phyloP scores from a whole-genome alignment of 2,329 filamentous ascomycete genomes.

The Xylaria arbuscula region DNA sequence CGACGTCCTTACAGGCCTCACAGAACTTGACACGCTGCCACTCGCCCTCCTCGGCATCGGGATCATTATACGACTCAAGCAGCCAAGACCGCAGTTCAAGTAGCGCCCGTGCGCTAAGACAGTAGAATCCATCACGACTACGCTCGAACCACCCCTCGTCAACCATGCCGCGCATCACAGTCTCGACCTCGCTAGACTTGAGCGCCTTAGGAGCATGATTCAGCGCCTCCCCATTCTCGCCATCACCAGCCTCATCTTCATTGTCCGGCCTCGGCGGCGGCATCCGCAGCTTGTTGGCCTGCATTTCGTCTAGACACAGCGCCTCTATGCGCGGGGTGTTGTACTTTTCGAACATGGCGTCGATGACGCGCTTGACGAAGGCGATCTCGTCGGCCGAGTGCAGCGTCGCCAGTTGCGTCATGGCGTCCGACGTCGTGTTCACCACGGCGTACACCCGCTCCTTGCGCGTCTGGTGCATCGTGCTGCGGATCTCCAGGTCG shows the following conservation, averaged over 20 bases:
- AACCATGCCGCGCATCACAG: conserved; percentile 74
- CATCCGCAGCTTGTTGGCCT: conserved; percentile 77
- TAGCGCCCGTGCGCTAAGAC: conserved; percentile 78
- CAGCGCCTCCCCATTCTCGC: conserved; percentile 50
- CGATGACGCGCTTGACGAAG: conserved; percentile 87
- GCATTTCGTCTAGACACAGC: conserved; percentile 82
- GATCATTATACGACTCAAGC: conserved; percentile 88
- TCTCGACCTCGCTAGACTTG: conserved; percentile 81
- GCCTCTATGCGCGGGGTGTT: conserved; percentile 84
- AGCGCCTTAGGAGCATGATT: conserved; percentile 63
- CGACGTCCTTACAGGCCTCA: conserved; percentile 86
- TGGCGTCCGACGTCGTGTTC: conserved; percentile 85
- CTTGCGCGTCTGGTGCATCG: conserved; percentile 73
- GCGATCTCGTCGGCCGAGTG: conserved; percentile 86
- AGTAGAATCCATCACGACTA: conserved; percentile 77
- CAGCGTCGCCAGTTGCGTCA: conserved; percentile 88
- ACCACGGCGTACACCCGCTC: conserved; percentile 83
- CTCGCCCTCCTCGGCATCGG: conserved; percentile 66
- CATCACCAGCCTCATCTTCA: conserved; percentile 46
- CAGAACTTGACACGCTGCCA: conserved; percentile 87
- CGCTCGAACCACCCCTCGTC: conserved; percentile 87
- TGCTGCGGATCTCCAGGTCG: conserved; percentile 87
- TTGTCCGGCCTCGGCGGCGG: conserved; percentile 55
- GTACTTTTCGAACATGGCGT: conserved; percentile 90
- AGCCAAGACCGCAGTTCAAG: conserved; percentile 89